Percentiles rank a stretch among this genome's conserved stretches.
phyloP scores from a whole-genome alignment of 2,329 filamentous ascomycete genomes.

The Orbilia brochopaga region DNA sequence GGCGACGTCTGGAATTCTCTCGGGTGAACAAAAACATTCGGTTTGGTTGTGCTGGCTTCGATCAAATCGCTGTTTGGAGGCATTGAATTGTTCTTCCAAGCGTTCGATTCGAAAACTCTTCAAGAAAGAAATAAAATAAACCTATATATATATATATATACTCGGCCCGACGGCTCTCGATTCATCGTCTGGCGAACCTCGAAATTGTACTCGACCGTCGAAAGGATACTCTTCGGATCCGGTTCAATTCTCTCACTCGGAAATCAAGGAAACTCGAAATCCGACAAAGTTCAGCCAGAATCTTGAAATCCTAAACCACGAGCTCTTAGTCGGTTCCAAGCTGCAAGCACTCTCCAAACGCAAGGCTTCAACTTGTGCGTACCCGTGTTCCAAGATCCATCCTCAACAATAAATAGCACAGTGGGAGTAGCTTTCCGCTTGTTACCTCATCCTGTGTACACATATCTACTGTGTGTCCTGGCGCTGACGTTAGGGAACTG shows the following conservation, averaged over 20 bases:
- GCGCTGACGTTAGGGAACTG: slow-evolving; percentile 9
- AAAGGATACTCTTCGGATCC: slow-evolving; percentile 6
- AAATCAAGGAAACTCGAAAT: slow-evolving; percentile 34
- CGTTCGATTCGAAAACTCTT: slow-evolving; percentile 33
- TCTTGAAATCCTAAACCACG: slow-evolving; percentile 28
- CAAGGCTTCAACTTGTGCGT: slow-evolving; percentile 49
- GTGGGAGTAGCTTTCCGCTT: background rate
- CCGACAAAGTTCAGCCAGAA: slow-evolving; percentile 8
- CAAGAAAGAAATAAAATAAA: slow-evolving; percentile 11
- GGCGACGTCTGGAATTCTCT: slow-evolving; percentile 29
- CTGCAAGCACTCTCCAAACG: slow-evolving; percentile 31
- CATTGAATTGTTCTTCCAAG: slow-evolving; percentile 51
- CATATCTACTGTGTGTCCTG: background rate
- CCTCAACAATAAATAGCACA: slow-evolving; percentile 10
- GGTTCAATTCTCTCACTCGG: slow-evolving; percentile 12
- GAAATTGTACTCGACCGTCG: too few relatives aligned
- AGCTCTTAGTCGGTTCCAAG: slow-evolving; percentile 13
- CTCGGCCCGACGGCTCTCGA: slow-evolving; percentile 5
- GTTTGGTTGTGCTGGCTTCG: slow-evolving; percentile 51
- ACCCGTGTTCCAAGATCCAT: slow-evolving; percentile 16
- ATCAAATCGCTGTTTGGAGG: slow-evolving; percentile 51
- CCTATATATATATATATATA: slow-evolving; percentile 29
- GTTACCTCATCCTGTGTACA: too few relatives aligned
- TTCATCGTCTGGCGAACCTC: too few relatives aligned
- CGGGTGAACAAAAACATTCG: slow-evolving; percentile 29